phyloP scores from a whole-genome alignment of 306 rosid species.

The Prunus armeniaca region DNA sequence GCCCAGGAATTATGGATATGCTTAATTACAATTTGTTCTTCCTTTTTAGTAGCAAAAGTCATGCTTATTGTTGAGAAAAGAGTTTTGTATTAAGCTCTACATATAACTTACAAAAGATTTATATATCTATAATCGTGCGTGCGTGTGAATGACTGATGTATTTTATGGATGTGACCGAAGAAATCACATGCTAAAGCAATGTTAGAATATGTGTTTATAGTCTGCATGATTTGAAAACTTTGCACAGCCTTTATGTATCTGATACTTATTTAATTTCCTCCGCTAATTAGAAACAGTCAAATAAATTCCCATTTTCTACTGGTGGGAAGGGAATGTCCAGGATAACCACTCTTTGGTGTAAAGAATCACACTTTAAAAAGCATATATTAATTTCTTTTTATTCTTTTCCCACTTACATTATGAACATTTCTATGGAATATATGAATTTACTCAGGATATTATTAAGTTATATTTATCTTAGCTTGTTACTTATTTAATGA shows the following conservation, averaged over 20 bases:
- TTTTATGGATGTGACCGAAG: not conserved
- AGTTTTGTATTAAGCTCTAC: conserved; percentile 3
- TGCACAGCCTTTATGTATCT: conserved; percentile 11
- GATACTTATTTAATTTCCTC: conserved; percentile 3
- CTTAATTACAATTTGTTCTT: not conserved
- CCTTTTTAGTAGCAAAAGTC: conserved; percentile 5
- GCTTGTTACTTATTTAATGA: not conserved
- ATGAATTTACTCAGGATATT: too few species aligned
- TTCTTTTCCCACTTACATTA: conserved; percentile 25
- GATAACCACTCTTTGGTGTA: conserved; percentile 18
- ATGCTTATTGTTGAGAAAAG: not conserved
- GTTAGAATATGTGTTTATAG: conserved; percentile 1
- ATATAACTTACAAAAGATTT: not conserved
- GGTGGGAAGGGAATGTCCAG: conserved; percentile 30
- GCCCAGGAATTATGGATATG: not conserved
- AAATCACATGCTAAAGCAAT: conserved; percentile 6
- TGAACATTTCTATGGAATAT: not conserved
- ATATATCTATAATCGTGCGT: too few species aligned
- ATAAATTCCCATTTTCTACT: not conserved
- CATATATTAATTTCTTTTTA: conserved; percentile 19
- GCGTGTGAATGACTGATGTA: not conserved
- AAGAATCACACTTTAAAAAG: conserved; percentile 32
- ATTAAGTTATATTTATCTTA: too few species aligned
- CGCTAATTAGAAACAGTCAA: conserved; percentile 1
- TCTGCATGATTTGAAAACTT: conserved; percentile 20